Percentiles rank a stretch among this genome's conserved stretches.
phyloP scores from a whole-genome alignment of 1,284 basidiomycete genomes.

The Cutaneotrichosporon cutaneum region DNA sequence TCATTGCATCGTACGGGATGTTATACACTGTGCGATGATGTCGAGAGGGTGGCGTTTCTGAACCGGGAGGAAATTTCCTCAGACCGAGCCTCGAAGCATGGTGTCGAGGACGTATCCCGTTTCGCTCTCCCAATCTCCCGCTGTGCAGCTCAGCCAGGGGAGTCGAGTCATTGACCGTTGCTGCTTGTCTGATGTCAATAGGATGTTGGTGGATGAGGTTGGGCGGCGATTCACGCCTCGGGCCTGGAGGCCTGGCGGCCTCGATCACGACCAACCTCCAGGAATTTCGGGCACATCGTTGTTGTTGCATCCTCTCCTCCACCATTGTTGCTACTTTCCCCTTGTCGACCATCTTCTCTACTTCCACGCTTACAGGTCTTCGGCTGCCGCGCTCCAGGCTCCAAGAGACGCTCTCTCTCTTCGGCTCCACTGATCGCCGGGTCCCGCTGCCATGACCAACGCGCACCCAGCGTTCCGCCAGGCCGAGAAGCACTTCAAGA shows the following conservation, averaged over 20 bases:
- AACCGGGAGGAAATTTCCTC: background rate
- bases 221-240: background rate
- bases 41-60: background rate
- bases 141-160: no score
- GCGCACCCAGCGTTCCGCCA: slow-evolving; percentile 44
- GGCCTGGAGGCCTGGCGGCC: no score
- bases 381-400: background rate
- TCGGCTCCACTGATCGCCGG: background rate
- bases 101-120: no score
- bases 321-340: no score
- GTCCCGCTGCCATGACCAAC: slow-evolving; percentile 2
- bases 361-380: background rate
- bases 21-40: background rate
- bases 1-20: background rate
- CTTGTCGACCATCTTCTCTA: no score
- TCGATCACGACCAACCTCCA: no score
- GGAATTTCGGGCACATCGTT: no score
- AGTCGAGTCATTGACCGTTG: no score
- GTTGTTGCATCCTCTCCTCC: no score
- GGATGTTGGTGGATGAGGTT: no score
- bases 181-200: background rate
- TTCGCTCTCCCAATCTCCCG: no score
- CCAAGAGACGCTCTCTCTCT: background rate
- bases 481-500: slow-evolving; percentile 53
- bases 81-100: no score